Percentiles rank a stretch among this genome's conserved stretches.
phyloP scores from a whole-genome alignment of 257 asterid species.

The Cruciata laevipes region DNA sequence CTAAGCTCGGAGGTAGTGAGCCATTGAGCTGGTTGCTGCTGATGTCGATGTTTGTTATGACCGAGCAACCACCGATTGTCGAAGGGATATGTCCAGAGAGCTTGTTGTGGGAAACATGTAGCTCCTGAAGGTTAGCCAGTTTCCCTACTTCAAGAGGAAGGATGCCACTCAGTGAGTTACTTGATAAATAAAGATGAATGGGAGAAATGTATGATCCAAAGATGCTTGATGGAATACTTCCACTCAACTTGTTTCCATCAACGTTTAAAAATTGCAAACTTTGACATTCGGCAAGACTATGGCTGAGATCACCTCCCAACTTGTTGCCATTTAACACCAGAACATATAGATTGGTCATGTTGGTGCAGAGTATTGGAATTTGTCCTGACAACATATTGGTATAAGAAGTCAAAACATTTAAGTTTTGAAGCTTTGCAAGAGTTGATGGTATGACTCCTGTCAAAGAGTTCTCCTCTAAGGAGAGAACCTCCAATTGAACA shows the following conservation, averaged over 20 bases:
- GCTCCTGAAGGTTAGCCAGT: background rate
- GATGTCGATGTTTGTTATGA: background rate
- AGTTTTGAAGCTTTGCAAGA: no score
- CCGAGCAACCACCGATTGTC: slow-evolving; percentile 6
- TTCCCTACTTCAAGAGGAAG: background rate
- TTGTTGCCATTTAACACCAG: background rate
- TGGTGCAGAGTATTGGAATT: no score
- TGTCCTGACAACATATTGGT: no score
- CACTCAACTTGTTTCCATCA: slow-evolving; percentile 23
- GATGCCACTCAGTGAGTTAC: slow-evolving; percentile 14
- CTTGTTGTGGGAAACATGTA: background rate
- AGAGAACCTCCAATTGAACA: no score
- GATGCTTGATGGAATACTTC: slow-evolving; percentile 9
- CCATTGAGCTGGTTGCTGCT: background rate
- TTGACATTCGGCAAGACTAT: background rate
- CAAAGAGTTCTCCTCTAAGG: no score
- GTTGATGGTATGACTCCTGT: no score
- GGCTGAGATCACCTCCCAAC: slow-evolving; percentile 2
- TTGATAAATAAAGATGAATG: slow-evolving; percentile 18
- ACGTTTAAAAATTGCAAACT: background rate
- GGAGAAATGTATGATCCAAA: slow-evolving; percentile 12
- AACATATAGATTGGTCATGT: no score
- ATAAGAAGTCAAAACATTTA: no score
- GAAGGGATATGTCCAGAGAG: slow-evolving; percentile 14
- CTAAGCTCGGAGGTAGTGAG: background rate